Evolutionary conservation across 768 basidiomycete genomes (phyloP).

Genomic region (Podaxis sp.): DNA sequence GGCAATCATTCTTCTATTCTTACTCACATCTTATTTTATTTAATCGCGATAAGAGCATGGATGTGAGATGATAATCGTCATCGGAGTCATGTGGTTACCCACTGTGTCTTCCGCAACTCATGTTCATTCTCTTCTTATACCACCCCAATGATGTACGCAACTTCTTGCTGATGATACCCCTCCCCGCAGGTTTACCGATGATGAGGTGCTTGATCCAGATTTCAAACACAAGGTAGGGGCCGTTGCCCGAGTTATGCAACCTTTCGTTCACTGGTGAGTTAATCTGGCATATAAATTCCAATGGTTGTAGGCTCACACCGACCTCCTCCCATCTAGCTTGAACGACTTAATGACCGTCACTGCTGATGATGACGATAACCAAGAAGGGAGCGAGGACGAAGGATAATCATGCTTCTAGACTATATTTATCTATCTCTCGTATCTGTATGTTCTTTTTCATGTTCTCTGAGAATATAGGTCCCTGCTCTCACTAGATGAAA

Average conservation of each 20-base stretch:
- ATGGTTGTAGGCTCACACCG: not conserved
- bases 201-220: slow-evolving; percentile 59
- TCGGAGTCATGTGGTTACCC: not conserved
- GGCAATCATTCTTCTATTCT: slow-evolving; percentile 8
- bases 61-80: not conserved
- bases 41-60: not conserved
- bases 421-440: not conserved
- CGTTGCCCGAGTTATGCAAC: slow-evolving; percentile 53
- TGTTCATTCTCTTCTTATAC: not conserved
- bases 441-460: not conserved
- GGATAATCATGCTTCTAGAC: not conserved
- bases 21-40: not conserved
- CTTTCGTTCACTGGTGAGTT: slow-evolving; percentile 76
- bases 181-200: slow-evolving; percentile 60
- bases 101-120: slow-evolving; percentile 1
- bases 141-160: not conserved
- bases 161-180: not conserved
- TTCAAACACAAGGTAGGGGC: slow-evolving; percentile 62
- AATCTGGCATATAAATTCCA: slow-evolving; percentile 2
- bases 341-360: slow-evolving; percentile 69
- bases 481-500: not conserved
- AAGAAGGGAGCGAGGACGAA: not conserved
- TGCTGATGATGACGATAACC: slow-evolving; percentile 25
- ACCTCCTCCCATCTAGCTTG: slow-evolving; percentile 36
- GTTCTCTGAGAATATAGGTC: not conserved